These are phyloP conservation scores for Claviceps monticola DNA, from an alignment of 2,329 filamentous ascomycete species.

Conservation along the genomic window DNA sequence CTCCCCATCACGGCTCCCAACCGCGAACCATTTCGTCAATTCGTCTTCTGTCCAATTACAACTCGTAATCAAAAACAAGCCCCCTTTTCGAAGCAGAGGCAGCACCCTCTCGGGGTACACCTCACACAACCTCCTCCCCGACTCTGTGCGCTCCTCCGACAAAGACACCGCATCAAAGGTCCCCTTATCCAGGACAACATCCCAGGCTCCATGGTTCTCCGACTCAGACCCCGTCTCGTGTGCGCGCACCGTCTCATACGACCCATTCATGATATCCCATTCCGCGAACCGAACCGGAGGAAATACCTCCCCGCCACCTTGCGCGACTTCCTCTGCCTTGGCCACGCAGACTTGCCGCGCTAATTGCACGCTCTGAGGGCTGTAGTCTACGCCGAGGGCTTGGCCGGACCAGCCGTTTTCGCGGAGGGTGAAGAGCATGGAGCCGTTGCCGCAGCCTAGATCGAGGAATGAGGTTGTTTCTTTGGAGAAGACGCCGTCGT, in stretches of 20 bases:
- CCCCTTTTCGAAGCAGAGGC: conserved; percentile 53
- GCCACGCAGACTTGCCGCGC: conserved; percentile 47
- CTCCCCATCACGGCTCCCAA: background rate
- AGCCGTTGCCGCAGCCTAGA: conserved; percentile 87
- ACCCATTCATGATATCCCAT: conserved; percentile 49
- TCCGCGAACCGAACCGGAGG: conserved; percentile 28
- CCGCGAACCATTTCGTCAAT: conserved; percentile 63
- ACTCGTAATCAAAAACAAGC: conserved; percentile 75
- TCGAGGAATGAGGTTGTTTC: conserved; percentile 55
- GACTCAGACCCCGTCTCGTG: conserved; percentile 5
- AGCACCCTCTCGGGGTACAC: conserved; percentile 58
- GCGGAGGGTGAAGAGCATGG: conserved; percentile 70
- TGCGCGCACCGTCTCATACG: conserved; percentile 20
- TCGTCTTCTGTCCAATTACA: conserved; percentile 98
- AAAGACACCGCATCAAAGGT: conserved; percentile 92
- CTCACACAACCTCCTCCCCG: conserved; percentile 53
- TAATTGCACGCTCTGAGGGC: conserved; percentile 56
- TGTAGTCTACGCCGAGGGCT: conserved; percentile 86
- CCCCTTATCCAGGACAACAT: conserved; percentile 92
- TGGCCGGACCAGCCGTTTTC: conserved; percentile 49
- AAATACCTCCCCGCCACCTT: too few relatives aligned
- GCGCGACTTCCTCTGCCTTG: conserved; percentile 8
- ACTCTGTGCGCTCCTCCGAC: conserved; percentile 37
- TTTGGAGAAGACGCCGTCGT: conserved; percentile 1
- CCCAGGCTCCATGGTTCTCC: conserved; percentile 44